Percentiles rank a stretch among this genome's conserved stretches.
Evolutionary conservation across 2,329 filamentous ascomycete genomes (phyloP).

Genomic region (Sporothrix phasma): DNA sequence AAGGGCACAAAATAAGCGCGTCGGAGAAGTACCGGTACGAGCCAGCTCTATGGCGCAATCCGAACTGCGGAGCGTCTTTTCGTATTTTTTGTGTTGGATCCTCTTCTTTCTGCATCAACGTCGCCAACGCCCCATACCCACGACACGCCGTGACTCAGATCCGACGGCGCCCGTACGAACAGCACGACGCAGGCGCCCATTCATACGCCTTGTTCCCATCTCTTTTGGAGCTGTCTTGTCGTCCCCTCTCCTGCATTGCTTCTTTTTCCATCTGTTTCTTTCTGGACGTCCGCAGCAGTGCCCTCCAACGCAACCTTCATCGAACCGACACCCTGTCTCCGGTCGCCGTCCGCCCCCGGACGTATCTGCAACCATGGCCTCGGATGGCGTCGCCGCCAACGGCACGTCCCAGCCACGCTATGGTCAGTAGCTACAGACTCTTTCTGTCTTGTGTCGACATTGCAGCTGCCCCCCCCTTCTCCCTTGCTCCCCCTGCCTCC

Average conservation of each 20-base stretch:
- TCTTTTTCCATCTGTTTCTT: background rate
- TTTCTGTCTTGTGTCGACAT: background rate
- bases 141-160: constrained; percentile 13
- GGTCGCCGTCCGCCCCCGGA: background rate
- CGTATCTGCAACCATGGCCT: constrained; percentile 9
- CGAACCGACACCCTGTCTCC: background rate
- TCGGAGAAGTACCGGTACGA: background rate
- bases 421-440: constrained; percentile 16
- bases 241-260: background rate
- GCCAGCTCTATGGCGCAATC: constrained; percentile 9
- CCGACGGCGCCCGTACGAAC: background rate
- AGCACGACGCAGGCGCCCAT: background rate
- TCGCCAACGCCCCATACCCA: background rate
- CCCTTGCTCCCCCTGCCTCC: too few species aligned
- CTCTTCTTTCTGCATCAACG: background rate
- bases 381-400: constrained; percentile 11
- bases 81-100: background rate
- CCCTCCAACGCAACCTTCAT: too few species aligned
- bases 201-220: background rate
- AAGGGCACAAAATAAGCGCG: background rate
- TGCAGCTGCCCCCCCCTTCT: too few species aligned
- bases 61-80: constrained; percentile 8
- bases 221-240: background rate
- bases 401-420: constrained; percentile 16
- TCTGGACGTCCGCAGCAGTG: too few species aligned